Evolutionary conservation across 176 grass and related monocot genomes (phyloP).

Genomic region (Phoenix dactylifera): DNA sequence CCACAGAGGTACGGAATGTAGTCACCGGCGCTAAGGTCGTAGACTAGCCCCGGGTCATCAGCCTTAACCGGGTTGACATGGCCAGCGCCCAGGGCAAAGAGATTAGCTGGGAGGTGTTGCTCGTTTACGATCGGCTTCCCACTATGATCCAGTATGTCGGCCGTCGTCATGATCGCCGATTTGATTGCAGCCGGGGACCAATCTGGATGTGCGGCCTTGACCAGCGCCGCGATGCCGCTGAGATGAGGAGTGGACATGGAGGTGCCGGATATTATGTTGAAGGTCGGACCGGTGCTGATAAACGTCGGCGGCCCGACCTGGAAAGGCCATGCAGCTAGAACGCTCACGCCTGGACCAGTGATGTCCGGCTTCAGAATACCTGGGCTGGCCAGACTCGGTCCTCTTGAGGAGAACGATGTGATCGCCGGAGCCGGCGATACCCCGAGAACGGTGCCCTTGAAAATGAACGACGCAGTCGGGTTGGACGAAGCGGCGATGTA

Average conservation of each 20-base stretch:
- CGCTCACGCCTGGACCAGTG: constrained; percentile 55
- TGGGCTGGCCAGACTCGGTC: constrained; percentile 43
- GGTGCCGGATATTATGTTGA: constrained; percentile 69
- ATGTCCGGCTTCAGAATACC: constrained; percentile 81
- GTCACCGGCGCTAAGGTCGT: constrained; percentile 40
- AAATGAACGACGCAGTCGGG: constrained; percentile 41
- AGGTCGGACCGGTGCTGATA: constrained; percentile 4
- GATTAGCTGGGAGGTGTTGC: not conserved
- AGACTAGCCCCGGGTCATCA: constrained; percentile 55
- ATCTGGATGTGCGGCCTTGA: constrained; percentile 47
- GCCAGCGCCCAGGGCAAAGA: constrained; percentile 52
- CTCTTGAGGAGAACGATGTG: constrained; percentile 58
- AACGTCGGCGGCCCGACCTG: not conserved
- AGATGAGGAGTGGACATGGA: constrained; percentile 84
- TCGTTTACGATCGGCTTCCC: constrained; percentile 24
- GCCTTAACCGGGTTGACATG: constrained; percentile 52
- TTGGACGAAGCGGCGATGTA: constrained; percentile 43
- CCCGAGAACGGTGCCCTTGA: constrained; percentile 41
- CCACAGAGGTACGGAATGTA: constrained; percentile 57
- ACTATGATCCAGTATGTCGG: constrained; percentile 20
- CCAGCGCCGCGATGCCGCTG: constrained; percentile 57
- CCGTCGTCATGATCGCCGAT: constrained; percentile 80
- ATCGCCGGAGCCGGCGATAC: constrained; percentile 28
- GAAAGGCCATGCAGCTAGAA: constrained; percentile 40
- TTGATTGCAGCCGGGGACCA: constrained; percentile 90